phyloP scores from a whole-genome alignment of 768 basidiomycete genomes.

The Lactifluus volemus region DNA sequence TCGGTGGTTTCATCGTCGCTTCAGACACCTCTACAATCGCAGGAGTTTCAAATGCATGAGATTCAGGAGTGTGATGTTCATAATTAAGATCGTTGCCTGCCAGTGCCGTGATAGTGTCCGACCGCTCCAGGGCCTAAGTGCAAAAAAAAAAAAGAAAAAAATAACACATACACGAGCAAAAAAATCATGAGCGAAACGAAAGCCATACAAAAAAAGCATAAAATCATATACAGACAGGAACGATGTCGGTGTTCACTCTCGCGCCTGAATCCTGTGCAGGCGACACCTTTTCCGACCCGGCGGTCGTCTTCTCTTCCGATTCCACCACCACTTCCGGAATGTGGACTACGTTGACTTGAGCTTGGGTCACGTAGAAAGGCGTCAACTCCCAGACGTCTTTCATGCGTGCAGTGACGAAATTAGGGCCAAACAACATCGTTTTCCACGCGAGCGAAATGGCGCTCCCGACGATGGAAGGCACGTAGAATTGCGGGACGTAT shows the following conservation, averaged over 20 bases:
- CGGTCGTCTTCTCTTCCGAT: conserved; percentile 9
- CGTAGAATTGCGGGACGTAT: conserved; percentile 20
- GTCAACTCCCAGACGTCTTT: conserved; percentile 26
- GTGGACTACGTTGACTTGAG: not conserved
- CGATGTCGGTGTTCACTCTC: conserved; percentile 25
- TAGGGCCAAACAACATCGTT: conserved; percentile 27
- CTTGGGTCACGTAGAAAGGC: conserved; percentile 18
- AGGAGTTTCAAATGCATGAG: conserved; percentile 24
- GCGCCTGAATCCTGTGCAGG: conserved; percentile 9
- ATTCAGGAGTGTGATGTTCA: conserved; percentile 35
- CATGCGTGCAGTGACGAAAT: conserved; percentile 26
- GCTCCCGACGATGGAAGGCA: conserved; percentile 23
- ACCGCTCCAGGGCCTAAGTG: conserved; percentile 1
- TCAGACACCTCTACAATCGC: not conserved
- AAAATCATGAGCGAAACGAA: conserved; percentile 15
- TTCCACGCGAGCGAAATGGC: conserved; percentile 26
- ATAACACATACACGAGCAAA: not conserved
- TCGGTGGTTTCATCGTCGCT: not conserved
- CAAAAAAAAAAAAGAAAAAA: not conserved
- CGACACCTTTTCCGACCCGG: conserved; percentile 14
- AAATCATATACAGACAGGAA: conserved; percentile 44
- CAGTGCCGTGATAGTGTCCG: conserved; percentile 6
- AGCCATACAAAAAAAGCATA: conserved; percentile 24
- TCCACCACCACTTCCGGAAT: conserved; percentile 10
- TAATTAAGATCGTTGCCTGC: conserved; percentile 7